Evolutionary conservation across 371 early-diverging fungal species (phyloP), one percentile per base, ranked within the genome.

Genomic region (Zopfochytrium polystomum): DNA sequence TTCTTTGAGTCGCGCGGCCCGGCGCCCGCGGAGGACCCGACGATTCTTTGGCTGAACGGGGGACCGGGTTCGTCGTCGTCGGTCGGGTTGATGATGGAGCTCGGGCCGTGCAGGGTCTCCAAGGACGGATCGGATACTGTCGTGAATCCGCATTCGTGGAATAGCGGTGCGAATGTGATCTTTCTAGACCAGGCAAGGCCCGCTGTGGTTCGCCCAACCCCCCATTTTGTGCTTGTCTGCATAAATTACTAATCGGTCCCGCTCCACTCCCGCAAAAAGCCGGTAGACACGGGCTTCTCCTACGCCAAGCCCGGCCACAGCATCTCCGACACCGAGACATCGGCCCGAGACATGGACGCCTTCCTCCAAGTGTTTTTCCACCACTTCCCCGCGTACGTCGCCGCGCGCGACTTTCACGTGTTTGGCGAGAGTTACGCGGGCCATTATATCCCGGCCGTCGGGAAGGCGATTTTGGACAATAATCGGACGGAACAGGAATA

Each of bases 131-230:
- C 66, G 33, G 79, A 85, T 3, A 62, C 63, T 0, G 45, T 58
- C 45, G 86, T 23, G 22, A 74, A 74, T 62, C 48, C 48, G 6
- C 71, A 84, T 65, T 84, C 84, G 0, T 94, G 95, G 95, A 92
- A 90, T 70, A 76, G 72, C 23, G 83, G 84, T 52, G 87, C 91
- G 26, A 90, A 89, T 51, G 56, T 92, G 27, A 77, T 94, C 51
- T 94, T 87, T 69, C 74, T 94, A 59, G 95, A 94, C 72, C 94
- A 86, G n/a, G n/a, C n/a, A n/a, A n/a, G n/a, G n/a, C n/a, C n/a
- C n/a, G n/a, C n/a, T n/a, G n/a, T n/a, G n/a, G n/a, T n/a, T n/a
- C n/a, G n/a, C n/a, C n/a, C n/a, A n/a, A 22, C 23, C 5, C 11
- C 20, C 23, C 43, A 42, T 20, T 15, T 44, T 62, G 20, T 27